Conservation (phyloP, 495 filamentous ascomycete species). For the Podospora appendiculata region DNA sequence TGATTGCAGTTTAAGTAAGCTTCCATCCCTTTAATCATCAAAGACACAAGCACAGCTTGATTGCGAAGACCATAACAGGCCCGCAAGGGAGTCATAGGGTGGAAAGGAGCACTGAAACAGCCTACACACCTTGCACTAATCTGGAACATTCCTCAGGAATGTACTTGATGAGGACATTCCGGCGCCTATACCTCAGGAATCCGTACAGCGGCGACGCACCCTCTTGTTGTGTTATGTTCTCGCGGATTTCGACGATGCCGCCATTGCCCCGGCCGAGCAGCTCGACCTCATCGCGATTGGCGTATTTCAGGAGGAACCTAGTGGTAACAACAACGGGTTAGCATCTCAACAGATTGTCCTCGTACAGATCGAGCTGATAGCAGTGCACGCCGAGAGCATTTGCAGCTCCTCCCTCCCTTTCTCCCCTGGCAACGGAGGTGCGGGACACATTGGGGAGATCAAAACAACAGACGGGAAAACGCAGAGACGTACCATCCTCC, state of each 20-base stretch:
- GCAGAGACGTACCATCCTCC: constrained; percentile 73
- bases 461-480: background rate
- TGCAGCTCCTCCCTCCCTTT: no score
- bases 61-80: background rate
- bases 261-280: constrained; percentile 70
- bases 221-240: constrained; percentile 65
- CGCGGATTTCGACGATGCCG: constrained; percentile 77
- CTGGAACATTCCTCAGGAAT: constrained; percentile 85
- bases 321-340: background rate
- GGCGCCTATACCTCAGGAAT: constrained; percentile 79
- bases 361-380: no score
- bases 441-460: background rate
- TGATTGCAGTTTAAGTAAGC: constrained; percentile 2
- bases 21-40: constrained; percentile 2
- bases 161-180: constrained; percentile 88
- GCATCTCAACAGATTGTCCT: background rate
- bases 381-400: no score
- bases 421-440: constrained; percentile 3
- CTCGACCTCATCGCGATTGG: constrained; percentile 79
- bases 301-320: constrained; percentile 94
- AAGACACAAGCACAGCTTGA: background rate
- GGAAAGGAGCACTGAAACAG: constrained; percentile 12
- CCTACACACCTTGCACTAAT: constrained; percentile 69
- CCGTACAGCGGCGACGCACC: constrained; percentile 87
- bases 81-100: background rate